phyloP scores from a whole-genome alignment of 2,329 filamentous ascomycete species.

The Ophiostoma sp. region DNA sequence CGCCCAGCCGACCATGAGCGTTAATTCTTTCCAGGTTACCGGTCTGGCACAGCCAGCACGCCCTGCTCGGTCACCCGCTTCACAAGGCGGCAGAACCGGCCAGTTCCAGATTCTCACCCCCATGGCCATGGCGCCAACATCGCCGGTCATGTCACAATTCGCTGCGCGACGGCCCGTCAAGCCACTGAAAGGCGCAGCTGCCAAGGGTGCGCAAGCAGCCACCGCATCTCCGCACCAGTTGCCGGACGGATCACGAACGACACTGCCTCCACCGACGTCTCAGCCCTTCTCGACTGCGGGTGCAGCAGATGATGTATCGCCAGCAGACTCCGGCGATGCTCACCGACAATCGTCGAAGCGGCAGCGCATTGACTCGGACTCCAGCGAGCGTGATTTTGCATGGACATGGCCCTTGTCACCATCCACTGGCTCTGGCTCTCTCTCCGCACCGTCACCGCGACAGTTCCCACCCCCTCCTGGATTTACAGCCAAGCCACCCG shows the following conservation, averaged over 20 bases:
- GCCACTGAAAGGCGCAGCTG: background rate
- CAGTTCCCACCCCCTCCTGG: background rate
- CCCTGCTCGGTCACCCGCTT: background rate
- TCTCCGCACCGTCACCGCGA: conserved; percentile 26
- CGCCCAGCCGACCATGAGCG: background rate
- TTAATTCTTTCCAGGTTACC: conserved; percentile 23
- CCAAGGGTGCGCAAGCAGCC: background rate
- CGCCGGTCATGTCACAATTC: conserved; percentile 1
- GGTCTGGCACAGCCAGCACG: background rate
- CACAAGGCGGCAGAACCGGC: background rate
- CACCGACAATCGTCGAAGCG: conserved; percentile 15
- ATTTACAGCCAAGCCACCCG: background rate
- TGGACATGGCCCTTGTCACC: conserved; percentile 31
- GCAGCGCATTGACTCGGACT: conserved; percentile 28
- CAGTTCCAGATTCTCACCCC: conserved; percentile 21
- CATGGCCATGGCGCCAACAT: conserved; percentile 9
- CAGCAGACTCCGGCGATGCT: conserved; percentile 3
- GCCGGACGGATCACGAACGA: background rate
- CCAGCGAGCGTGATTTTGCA: conserved; percentile 30
- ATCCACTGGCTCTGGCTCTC: conserved; percentile 26
- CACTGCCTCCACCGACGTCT: background rate
- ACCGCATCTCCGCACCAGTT: background rate
- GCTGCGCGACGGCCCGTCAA: background rate
- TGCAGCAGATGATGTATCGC: conserved; percentile 10
- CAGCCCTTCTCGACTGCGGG: background rate